Conservation (phyloP, 2,329 filamentous ascomycete genomes). For the Hypoxylon sp. region DNA sequence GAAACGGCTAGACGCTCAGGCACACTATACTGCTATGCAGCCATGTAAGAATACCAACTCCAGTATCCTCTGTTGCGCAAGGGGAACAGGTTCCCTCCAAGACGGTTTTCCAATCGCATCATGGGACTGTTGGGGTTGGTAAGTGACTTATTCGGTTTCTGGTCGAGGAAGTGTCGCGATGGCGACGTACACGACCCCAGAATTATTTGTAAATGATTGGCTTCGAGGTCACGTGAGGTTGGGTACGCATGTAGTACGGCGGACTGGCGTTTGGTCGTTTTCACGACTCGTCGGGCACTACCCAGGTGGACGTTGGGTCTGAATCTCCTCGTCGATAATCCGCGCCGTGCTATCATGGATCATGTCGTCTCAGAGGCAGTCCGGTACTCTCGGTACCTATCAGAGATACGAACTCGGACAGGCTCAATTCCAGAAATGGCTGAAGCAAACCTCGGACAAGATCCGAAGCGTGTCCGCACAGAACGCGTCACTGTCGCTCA, state of each 20-base stretch:
- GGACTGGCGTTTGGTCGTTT: background rate
- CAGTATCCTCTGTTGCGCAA: too few relatives aligned
- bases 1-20: too few relatives aligned
- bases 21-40: too few relatives aligned
- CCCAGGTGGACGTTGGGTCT: background rate
- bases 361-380: constrained; percentile 10
- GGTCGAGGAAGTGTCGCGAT: too few relatives aligned
- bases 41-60: too few relatives aligned
- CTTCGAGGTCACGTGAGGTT: background rate
- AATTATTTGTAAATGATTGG: background rate
- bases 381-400: constrained; percentile 23
- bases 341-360: background rate
- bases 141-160: too few relatives aligned
- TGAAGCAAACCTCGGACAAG: constrained; percentile 28
- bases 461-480: background rate
- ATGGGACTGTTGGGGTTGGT: too few relatives aligned
- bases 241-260: background rate
- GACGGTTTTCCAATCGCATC: too few relatives aligned
- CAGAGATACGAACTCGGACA: constrained; percentile 30
- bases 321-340: background rate
- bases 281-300: background rate
- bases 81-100: too few relatives aligned
- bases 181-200: too few relatives aligned
- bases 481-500: background rate
- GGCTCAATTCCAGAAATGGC: constrained; percentile 26